Base-by-base conservation (phyloP, 1,284 basidiomycete genomes). In the Cyathus pygmaeus region DNA sequence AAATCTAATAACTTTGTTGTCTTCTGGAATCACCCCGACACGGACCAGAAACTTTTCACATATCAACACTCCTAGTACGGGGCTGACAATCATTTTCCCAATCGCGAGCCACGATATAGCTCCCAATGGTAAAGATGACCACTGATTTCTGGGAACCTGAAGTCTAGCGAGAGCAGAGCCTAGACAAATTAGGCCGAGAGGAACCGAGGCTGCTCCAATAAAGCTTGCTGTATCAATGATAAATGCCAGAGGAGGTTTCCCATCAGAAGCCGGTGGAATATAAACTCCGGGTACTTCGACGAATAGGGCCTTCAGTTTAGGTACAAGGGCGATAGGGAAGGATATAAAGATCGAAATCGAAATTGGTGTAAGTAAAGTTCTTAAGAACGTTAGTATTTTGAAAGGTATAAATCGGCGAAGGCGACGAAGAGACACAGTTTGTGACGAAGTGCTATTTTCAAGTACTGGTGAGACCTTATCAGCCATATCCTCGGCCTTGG, bases 81-180 rank as follows among this genome's bases (percentile, higher is more conserved):
- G 93, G 62, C 87, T 81, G 10, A 94, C 54, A 1, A 94, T 68
- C 80, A 93, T 84, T 74, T 90, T 92, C 23, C 80, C 82, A 1
- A 88, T 62, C 0, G 91, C 88, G 57, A 94, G 75, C 53, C 80
- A 82, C 0, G 79, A 58, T 31, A 94, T 93, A 0, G 93, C 89
- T 2, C 87, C 87, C 0, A 89, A 70, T 0, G 94, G 94, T 15
- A 94, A 77, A 3, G 79, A 80, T 15, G 66, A 75, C 87, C 82
- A 87, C 62, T 82, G 79, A 26, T 76, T 79, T 55, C 76, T 70
- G 1, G 88, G 87, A 3, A 93, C 73, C 41, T 85, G 81, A 56
- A 95, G 71, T 44, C 90, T 80, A 0, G 93, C 92, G 27, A 95
- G 83, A 1, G 90, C 89, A 1, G 89, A 89, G 0, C 94, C 94